phyloP scores from a whole-genome alignment of 495 filamentous ascomycete genomes.

The Penicillium flavigenum region DNA sequence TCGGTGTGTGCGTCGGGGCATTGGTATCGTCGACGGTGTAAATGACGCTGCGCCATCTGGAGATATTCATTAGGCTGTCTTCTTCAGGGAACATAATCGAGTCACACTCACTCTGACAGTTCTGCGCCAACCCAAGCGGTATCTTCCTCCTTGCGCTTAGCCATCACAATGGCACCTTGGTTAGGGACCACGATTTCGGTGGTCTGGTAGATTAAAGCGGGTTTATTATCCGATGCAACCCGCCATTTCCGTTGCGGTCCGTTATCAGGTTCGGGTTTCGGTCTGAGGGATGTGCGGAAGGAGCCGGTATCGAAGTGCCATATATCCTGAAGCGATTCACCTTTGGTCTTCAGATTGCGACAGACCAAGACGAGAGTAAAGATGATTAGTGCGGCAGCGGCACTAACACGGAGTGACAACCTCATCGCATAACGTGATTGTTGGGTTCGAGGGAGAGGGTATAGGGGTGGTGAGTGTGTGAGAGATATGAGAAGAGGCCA shows the following conservation, averaged over 20 bases:
- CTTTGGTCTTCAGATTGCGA: conserved; percentile 31
- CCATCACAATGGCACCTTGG: conserved; percentile 46
- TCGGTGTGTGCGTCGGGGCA: conserved; percentile 39
- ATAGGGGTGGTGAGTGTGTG: neutral
- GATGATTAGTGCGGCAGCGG: conserved; percentile 36
- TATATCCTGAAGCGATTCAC: conserved; percentile 27
- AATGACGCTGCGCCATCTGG: conserved; percentile 45
- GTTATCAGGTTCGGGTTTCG: conserved; percentile 17
- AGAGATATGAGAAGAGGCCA: conserved; percentile 8
- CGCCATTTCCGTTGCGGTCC: conserved; percentile 28
- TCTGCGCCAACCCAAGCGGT: conserved; percentile 44
- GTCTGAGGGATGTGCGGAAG: conserved; percentile 21
- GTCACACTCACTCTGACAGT: conserved; percentile 38
- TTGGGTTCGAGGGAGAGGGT: neutral
- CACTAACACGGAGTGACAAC: conserved; percentile 40
- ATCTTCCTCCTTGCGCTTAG: conserved; percentile 37
- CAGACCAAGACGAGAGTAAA: conserved; percentile 38
- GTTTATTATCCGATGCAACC: conserved; percentile 16
- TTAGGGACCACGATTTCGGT: conserved; percentile 40
- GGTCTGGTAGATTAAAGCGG: conserved; percentile 27
- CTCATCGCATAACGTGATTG: conserved; percentile 44
- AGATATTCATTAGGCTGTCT: conserved; percentile 4
- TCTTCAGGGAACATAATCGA: neutral
- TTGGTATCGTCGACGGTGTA: conserved; percentile 47
- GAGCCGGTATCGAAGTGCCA: conserved; percentile 34